Evolutionary conservation across 116 monocot species (phyloP).

Genomic region (Trichopus zeylanicus): DNA sequence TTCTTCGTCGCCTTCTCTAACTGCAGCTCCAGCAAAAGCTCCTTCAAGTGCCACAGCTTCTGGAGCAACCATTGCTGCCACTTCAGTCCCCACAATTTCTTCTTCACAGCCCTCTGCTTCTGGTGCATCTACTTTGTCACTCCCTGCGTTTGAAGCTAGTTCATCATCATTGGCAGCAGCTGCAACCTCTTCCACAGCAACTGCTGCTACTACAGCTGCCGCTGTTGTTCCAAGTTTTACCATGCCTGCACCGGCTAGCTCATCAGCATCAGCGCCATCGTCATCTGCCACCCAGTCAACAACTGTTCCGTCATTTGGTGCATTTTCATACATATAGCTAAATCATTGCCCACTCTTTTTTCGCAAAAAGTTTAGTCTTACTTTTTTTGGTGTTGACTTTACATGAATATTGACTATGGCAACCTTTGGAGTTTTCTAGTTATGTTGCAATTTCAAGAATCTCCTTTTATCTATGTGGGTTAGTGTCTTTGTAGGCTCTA

Average conservation of each 20-base stretch:
- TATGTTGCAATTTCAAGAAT: too few species aligned
- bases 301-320: conserved; percentile 3
- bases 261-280: background rate
- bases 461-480: too few species aligned
- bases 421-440: too few species aligned
- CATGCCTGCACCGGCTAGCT: background rate
- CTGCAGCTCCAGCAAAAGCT: background rate
- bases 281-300: background rate
- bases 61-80: background rate
- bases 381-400: background rate
- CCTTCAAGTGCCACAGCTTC: background rate
- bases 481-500: too few species aligned
- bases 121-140: conserved; percentile 1
- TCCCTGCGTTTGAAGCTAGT: background rate
- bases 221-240: background rate
- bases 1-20: background rate
- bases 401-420: too few species aligned
- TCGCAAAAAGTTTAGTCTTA: background rate
- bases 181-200: background rate
- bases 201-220: background rate
- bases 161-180: background rate
- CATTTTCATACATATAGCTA: background rate
- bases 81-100: background rate
- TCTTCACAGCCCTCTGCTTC: conserved; percentile 1
- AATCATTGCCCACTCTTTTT: too few species aligned